Percentiles rank a stretch among this genome's conserved stretches.
Conservation (phyloP, 2,329 filamentous ascomycete species). For the Alternaria sp. region DNA sequence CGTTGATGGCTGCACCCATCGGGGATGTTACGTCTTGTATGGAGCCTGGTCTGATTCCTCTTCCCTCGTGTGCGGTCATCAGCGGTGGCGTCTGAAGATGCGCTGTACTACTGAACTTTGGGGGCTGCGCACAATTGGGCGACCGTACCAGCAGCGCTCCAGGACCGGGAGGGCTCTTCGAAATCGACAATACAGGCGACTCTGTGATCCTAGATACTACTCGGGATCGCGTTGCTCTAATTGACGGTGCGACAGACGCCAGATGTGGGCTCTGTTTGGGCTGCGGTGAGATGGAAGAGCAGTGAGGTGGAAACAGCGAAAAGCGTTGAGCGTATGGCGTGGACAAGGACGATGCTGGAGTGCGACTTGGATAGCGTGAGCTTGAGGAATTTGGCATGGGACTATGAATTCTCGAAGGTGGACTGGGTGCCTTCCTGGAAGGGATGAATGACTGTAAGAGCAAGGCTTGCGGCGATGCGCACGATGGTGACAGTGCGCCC, state of each 20-base stretch:
- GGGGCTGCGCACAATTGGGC: background rate
- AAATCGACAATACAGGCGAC: background rate
- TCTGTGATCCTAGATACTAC: background rate
- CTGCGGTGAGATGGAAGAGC: constrained; percentile 6
- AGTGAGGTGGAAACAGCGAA: constrained; percentile 20
- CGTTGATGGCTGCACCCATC: constrained; percentile 27
- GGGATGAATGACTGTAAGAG: constrained; percentile 27
- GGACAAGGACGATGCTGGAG: constrained; percentile 15
- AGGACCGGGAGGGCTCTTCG: background rate
- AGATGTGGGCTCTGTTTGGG: background rate
- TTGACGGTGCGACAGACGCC: constrained; percentile 4
- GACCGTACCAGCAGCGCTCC: background rate
- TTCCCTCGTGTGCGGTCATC: background rate
- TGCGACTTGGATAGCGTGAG: constrained; percentile 18
- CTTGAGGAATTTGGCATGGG: constrained; percentile 12
- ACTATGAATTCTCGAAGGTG: constrained; percentile 26
- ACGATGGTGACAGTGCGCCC: constrained; percentile 37
- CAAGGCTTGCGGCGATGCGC: constrained; percentile 35
- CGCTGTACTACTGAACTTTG: constrained; percentile 17
- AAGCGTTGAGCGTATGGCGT: constrained; percentile 16
- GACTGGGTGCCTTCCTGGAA: constrained; percentile 24
- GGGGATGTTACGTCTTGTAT: constrained; percentile 22
- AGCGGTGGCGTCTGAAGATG: constrained; percentile 12
- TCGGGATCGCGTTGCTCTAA: constrained; percentile 7
- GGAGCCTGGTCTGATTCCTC: constrained; percentile 2